Percentiles rank a stretch among this genome's conserved stretches.
Evolutionary conservation across 768 basidiomycete species (phyloP).

Genomic region (Porphyrellus cyaneotinctus): DNA sequence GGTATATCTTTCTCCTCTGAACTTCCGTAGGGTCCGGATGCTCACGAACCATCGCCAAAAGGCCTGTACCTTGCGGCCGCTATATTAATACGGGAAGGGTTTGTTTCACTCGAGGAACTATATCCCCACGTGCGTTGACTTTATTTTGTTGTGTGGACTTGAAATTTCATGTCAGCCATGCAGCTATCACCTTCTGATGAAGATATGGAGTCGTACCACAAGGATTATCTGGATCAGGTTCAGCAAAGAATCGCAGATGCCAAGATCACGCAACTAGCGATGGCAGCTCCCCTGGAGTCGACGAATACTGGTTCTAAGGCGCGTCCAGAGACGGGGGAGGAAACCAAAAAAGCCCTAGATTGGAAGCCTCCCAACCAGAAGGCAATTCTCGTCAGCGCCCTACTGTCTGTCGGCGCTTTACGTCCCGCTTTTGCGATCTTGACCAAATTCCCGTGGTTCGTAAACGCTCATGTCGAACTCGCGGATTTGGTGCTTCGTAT

Average conservation of each 20-base stretch:
- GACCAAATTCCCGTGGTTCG: constrained; percentile 80
- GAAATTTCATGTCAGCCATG: constrained; percentile 5
- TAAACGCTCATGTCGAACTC: constrained; percentile 75
- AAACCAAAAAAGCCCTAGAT: constrained; percentile 34
- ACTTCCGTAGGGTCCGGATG: constrained; percentile 47
- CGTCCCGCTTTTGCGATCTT: constrained; percentile 75
- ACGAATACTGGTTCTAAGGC: constrained; percentile 39
- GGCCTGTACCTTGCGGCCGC: constrained; percentile 81
- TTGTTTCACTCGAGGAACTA: constrained; percentile 82
- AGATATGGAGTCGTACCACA: constrained; percentile 64
- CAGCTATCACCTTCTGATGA: constrained; percentile 74
- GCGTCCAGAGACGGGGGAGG: constrained; percentile 35
- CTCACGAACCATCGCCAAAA: constrained; percentile 58
- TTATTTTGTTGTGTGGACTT: background rate
- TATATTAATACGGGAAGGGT: constrained; percentile 84
- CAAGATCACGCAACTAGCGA: constrained; percentile 72
- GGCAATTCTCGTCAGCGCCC: constrained; percentile 66
- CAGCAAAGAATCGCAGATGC: constrained; percentile 63
- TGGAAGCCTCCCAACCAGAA: constrained; percentile 67
- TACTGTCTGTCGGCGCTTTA: constrained; percentile 85
- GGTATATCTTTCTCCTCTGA: constrained; percentile 13
- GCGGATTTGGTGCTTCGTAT: constrained; percentile 83
- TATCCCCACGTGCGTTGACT: constrained; percentile 76
- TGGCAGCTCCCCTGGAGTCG: constrained; percentile 79
- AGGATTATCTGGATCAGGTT: constrained; percentile 62